Base-by-base conservation (phyloP, 2,329 filamentous ascomycete species). In the Colletotrichum aenigma region DNA sequence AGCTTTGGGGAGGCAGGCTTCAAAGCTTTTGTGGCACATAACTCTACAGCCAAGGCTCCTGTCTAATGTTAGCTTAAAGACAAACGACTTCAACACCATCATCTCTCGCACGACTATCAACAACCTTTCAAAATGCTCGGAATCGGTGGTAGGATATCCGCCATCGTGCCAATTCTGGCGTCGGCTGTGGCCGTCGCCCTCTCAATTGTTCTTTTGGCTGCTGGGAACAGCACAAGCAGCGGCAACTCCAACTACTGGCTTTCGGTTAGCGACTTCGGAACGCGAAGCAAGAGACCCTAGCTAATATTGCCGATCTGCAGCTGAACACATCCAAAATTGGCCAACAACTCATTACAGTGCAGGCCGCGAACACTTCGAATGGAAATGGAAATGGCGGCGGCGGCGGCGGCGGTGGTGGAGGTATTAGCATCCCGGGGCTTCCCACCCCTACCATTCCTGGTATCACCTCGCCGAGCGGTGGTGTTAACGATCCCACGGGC, bases 101-200 rank as follows among this genome's bases (percentile, higher is more conserved):
- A 34, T 24, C 34, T 26, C 28, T 34, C 24, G 9, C 21, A 36
- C 34, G 10, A 60, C n/a, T 24, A 34, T 24, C 8, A 24, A 34
- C 16, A 43, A 36, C 6, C 6, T 8, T 7, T n/a, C 56, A 69
- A 6, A 24, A 75, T 75, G 73, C 30, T 75, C 38, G 70, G 73
- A 12, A 73, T 75, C 32, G 73, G 73, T 18, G 73, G 67, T 36
- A 71, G 76, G 18, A 48, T 78, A 15, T 62, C 75, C 6, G 61
- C 68, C 0, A 58, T 78, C 7, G 43, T 78, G 4, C 76, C 76
- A n/a, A 71, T 76, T 9, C 34, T 72, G 15, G 72, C 75, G 0
- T 66, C 76, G 61, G 65, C 71, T 15, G 75, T 77, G 3, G 65
- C 76, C 26, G 68, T 86, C 81, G 4, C 92, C 84, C 91, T 83